Base-by-base conservation (phyloP, 2,329 filamentous ascomycete species). In the Pyrenochaeta sp. region DNA sequence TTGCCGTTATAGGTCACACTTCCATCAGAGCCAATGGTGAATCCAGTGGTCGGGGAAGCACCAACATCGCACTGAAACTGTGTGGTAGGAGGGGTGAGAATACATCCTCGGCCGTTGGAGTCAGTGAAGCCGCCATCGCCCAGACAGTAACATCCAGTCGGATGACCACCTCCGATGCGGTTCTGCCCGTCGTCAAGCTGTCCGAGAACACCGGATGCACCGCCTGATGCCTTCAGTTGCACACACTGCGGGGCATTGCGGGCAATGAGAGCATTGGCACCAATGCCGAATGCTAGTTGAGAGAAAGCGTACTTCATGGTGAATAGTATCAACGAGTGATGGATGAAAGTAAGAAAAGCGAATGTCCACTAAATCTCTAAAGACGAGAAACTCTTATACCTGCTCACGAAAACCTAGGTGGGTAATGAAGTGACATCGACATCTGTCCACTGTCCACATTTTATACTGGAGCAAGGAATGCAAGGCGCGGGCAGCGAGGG, bases 171-270 rank as follows among this genome's bases (percentile, higher is more conserved):
- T 24, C 81, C 79, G 30, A 85, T 76, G 35, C 83, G 77, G 58
- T 78, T 80, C 70, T 88, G 85, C 7, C 86, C 85, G 63, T 86
- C 82, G 38, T 49, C 58, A 24, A 88, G 74, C 62, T 88, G 80
- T 8, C 82, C 84, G 28, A 88, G 71, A 3, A 72, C 63, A n/a
- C 83, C 82, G 8, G 55, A 54, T 18, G 51, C 48, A 20, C 75
- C 55, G n/a, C 59, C 57, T 18, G 59, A 56, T 26, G 51, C 44
- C 20, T 54, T 35, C 30, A 55, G 41, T 17, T 53, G 48, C 30
- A 55, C 37, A 36, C 59, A 62, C 22, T 60, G 53, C 14, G 52
- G 43, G 9, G 41, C 38, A 6, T 55, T 31, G 15, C 55, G 59
- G 20, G 51, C 53, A 40, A 60, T 53, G 38, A 61, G 44, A 18